These are phyloP conservation scores for Diplodia intermedia DNA, from an alignment of 2,329 filamentous ascomycete species.

Conservation along the genomic window DNA sequence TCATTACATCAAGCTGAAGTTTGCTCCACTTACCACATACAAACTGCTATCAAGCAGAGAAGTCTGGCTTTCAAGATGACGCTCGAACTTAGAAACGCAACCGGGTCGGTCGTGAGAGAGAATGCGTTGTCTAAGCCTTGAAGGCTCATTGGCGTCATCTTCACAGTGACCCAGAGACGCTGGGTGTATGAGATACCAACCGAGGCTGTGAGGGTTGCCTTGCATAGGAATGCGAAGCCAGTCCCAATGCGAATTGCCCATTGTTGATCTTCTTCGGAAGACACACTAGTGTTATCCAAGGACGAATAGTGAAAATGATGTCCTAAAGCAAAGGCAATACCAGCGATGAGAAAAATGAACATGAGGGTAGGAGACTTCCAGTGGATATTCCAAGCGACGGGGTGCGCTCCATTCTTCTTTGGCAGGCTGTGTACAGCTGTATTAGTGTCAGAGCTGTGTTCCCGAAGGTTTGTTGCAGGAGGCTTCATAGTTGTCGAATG, in stretches of 20 bases:
- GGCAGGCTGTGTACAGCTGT: no score
- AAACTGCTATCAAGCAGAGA: background rate
- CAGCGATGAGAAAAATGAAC: background rate
- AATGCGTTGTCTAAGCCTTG: conserved; percentile 7
- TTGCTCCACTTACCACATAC: conserved; percentile 6
- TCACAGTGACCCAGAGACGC: conserved; percentile 1
- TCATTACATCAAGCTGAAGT: background rate
- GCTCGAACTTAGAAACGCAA: conserved; percentile 1
- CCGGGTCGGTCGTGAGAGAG: conserved; percentile 5
- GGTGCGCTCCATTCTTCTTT: no score
- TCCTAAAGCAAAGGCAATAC: background rate
- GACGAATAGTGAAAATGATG: conserved; percentile 6
- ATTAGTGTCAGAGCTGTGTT: no score
- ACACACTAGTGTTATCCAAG: background rate
- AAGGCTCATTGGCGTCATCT: background rate
- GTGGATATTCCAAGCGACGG: background rate
- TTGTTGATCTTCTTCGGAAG: background rate
- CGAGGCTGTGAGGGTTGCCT: background rate
- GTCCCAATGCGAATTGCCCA: conserved; percentile 18
- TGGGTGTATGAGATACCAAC: conserved; percentile 13
- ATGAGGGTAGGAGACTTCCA: conserved; percentile 9
- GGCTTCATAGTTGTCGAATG: no score
- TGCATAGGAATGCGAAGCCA: background rate
- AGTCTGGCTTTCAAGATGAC: background rate
- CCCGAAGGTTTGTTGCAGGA: no score